Evolutionary conservation across 176 grass and related monocot species (phyloP), one percentile per base, ranked within the genome.

Genomic region (Eleusine coracana): DNA sequence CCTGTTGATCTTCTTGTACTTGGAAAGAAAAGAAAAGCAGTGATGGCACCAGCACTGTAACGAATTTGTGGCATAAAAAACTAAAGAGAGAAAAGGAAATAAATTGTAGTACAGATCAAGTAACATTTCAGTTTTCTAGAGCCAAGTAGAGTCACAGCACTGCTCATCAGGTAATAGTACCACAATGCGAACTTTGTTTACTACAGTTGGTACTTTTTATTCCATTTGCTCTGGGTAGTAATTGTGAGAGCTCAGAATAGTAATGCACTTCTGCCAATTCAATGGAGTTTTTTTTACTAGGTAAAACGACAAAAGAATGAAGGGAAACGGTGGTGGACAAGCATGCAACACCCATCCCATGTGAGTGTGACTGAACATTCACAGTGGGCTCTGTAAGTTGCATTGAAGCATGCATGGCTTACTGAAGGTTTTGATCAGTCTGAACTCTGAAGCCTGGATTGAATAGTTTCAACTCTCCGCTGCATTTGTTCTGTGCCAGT

Each of bases 1-100:
- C 10, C 13, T 68, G 63, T 27, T 52, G 63, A 37, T 66, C 64
- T 18, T 80, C 45, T 84, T 74, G 81, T 88, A 69, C 81, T 80
- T 74, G 50, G 68, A 51, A 45, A 62, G 52, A 48, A 68, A 65
- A 84, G 73, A 49, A 65, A 84, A 84, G 39, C 50, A 68, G 69
- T 48, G 27, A 21, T 25, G 27, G 45, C 66, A 58, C 58, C 55
- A 66, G 44, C 41, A 78, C 16, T 62, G 21, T 69, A 59, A 52
- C 21, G 21, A 75, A 49, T 61, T 50, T 25, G 55, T n/a, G 39
- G 44, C 44, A 29, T 74, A 39, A 21, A 80, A 6, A 78, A 38
- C 7, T 55, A 27, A 36, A 38, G 31, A 52, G 42, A 42, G 37
- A 18, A 0, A 16, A 17, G 38, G 20, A 54, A 31, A 80, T 34